These are phyloP conservation scores for Pseudogymnoascus sp. DNA, from an alignment of 2,329 filamentous ascomycete species.

Conservation along the genomic window DNA sequence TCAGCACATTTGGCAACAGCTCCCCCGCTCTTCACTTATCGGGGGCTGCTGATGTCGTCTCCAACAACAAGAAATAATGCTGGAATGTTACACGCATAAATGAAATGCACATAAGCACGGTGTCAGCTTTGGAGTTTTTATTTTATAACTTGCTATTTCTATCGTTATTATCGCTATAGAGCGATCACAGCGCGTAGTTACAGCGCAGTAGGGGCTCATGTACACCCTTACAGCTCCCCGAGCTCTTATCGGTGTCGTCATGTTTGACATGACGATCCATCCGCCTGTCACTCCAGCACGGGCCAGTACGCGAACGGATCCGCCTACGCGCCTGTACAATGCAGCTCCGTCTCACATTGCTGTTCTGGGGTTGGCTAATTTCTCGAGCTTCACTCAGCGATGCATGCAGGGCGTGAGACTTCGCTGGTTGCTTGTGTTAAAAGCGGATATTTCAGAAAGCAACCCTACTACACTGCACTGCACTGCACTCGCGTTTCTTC, in stretches of 20 bases:
- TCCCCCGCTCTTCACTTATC: neutral
- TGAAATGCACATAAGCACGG: neutral
- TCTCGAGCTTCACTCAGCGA: neutral
- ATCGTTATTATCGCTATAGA: neutral
- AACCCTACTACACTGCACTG: neutral
- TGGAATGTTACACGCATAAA: neutral
- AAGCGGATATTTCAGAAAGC: neutral
- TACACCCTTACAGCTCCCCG: slow-evolving; percentile 1
- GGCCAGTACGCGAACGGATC: slow-evolving; percentile 2
- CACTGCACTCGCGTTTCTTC: neutral
- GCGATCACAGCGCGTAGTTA: neutral
- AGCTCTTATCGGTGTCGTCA: slow-evolving; percentile 7
- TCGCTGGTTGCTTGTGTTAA: neutral
- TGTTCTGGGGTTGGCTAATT: neutral
- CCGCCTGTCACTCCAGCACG: neutral
- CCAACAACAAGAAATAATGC: neutral
- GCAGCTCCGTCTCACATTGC: slow-evolving; percentile 3
- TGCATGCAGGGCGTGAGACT: neutral
- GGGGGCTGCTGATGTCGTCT: neutral
- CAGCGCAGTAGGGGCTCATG: neutral
- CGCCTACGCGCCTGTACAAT: neutral
- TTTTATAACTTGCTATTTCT: neutral
- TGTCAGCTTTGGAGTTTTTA: neutral
- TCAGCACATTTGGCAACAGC: slow-evolving; percentile 8
- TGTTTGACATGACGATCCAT: neutral